Percentiles rank a stretch among this genome's conserved stretches.
These are phyloP conservation scores for Tetradesmus lagerheimii DNA, from an alignment of 139 green algal genomes.

Conservation along the genomic window DNA sequence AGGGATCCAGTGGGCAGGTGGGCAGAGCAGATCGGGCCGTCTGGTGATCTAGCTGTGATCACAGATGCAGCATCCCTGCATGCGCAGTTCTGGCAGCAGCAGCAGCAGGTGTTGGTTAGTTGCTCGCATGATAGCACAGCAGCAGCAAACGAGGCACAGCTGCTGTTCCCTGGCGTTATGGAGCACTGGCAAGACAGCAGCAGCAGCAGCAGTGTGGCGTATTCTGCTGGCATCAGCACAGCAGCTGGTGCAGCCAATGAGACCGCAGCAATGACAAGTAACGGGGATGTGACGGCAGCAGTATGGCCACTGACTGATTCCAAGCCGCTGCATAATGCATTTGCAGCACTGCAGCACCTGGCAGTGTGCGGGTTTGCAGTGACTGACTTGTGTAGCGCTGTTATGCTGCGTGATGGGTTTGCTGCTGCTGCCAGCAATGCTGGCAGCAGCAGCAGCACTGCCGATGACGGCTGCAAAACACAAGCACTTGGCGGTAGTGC, in stretches of 20 bases:
- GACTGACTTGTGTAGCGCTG: not conserved
- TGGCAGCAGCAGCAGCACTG: not conserved
- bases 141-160: not conserved
- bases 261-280: not conserved
- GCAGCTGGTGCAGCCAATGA: not conserved
- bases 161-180: not conserved
- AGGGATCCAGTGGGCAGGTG: not conserved
- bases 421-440: not conserved
- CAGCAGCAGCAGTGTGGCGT: not conserved
- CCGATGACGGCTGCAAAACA: not conserved
- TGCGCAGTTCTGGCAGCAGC: not conserved
- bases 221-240: too few species aligned
- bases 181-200: not conserved
- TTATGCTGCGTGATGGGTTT: not conserved
- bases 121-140: not conserved
- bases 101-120: not conserved
- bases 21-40: not conserved
- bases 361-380: not conserved
- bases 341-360: not conserved
- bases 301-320: not conserved
- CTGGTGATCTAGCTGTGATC: not conserved
- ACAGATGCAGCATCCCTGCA: not conserved
- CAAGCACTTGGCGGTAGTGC: too few species aligned
- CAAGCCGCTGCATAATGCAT: not conserved
- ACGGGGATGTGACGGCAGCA: not conserved